Base-by-base conservation (phyloP, 1,284 basidiomycete species). In the Trametes versicolor region DNA sequence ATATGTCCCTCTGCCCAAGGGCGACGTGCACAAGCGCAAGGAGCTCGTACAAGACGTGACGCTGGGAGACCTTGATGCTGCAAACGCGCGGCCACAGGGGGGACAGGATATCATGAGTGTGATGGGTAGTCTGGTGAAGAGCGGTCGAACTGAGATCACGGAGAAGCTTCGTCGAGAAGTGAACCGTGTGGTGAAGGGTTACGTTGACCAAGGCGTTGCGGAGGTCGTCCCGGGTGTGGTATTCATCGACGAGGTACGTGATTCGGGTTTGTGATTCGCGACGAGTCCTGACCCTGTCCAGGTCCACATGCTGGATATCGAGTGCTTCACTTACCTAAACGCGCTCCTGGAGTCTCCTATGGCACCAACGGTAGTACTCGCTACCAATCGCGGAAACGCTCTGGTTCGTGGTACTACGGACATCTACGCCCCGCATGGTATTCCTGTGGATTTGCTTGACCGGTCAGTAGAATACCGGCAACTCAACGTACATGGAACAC, bases 301-400 rank as follows among this genome's bases (percentile, higher is more conserved):
- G 95, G 96, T 99, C 23, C 97, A 99, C 82, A 99, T 99, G 97
- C 90, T 99, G 70, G 97, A 99, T 79, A 97, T 99, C 76, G 98
- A 99, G 79, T 98, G 97, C 79, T 99, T 99, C 83, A 99, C 97
- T 9, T 99, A 98, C 81, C 87, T 99, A 57, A 99, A 99, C 80
- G 92, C 96, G 15, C 88, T 98, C 9, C 85, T 99, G 60, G 97
- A 99, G 79, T 96, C 95, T 1, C 92, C 95, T 19, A 96, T 99
- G 90, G 95, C 96, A 17, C 97, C 98, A 0, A 98, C 98, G 19
- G 97, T 99, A 52, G 94, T 99, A 71, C 86, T 99, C 62, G 98
- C 98, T 0, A 98, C 97, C 27, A 99, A 99, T 78, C 88, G 98
- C 36, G 98, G 97, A 4, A 91, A 95, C 71, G 89, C 93, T 19